These are phyloP conservation scores for Trypanosoma cruzi DNA, from an alignment of 208 protist species.

Conservation along the genomic window DNA sequence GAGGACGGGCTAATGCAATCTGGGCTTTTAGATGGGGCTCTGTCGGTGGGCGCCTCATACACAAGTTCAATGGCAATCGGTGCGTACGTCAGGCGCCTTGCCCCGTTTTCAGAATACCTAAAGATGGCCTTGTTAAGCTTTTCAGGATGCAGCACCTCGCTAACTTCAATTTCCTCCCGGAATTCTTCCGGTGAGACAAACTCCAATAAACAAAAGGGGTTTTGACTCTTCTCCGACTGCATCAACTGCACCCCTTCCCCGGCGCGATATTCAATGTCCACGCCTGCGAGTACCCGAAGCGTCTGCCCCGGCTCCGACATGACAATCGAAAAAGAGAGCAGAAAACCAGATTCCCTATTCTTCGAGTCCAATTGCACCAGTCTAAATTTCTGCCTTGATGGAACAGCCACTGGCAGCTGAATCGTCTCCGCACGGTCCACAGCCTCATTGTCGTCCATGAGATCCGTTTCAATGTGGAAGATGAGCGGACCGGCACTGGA, in stretches of 20 bases:
- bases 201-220: conserved; percentile 33
- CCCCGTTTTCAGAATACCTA: not conserved
- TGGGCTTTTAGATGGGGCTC: not conserved
- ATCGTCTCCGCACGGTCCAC: conserved; percentile 56
- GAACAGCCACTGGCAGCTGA: conserved; percentile 36
- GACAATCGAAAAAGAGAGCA: conserved; percentile 17
- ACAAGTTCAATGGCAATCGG: conserved; percentile 35
- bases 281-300: conserved; percentile 36
- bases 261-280: conserved; percentile 33
- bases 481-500: conserved; percentile 48
- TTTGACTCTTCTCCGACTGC: conserved; percentile 30
- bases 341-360: conserved; percentile 7
- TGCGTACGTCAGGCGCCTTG: conserved; percentile 23
- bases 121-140: conserved; percentile 5
- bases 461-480: conserved; percentile 55
- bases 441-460: conserved; percentile 38
- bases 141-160: conserved; percentile 10
- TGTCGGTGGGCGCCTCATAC: conserved; percentile 4
- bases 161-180: conserved; percentile 7
- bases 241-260: conserved; percentile 36
- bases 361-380: conserved; percentile 15
- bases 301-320: conserved; percentile 14
- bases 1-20: not conserved
- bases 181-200: conserved; percentile 10
- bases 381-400: conserved; percentile 33